Evolutionary conservation across 768 basidiomycete species (phyloP).

Genomic region (Coprinopsis marcescibilis): DNA sequence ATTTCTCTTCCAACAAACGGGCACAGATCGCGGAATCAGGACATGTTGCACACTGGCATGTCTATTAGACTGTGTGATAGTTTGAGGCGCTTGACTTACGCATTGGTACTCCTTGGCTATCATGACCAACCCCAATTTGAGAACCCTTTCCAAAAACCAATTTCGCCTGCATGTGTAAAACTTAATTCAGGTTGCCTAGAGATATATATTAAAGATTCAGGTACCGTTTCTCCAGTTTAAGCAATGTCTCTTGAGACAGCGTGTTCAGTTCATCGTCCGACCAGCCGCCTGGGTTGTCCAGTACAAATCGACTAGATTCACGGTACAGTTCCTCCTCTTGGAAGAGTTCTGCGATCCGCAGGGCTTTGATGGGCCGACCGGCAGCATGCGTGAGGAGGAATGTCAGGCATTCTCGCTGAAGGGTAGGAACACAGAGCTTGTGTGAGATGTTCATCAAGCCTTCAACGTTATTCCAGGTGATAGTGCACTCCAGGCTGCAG

Average conservation of each 20-base stretch:
- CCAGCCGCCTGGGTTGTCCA: slow-evolving; percentile 90
- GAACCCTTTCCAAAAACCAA: slow-evolving; percentile 92
- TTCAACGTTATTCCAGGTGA: slow-evolving; percentile 94
- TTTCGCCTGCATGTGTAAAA: slow-evolving; percentile 41
- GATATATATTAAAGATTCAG: slow-evolving; percentile 13
- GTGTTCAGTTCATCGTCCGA: slow-evolving; percentile 75
- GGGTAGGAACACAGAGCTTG: slow-evolving; percentile 77
- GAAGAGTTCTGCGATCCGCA: slow-evolving; percentile 88
- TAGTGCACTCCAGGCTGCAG: slow-evolving; percentile 77
- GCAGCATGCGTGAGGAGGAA: slow-evolving; percentile 92
- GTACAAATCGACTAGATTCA: slow-evolving; percentile 85
- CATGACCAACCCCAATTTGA: slow-evolving; percentile 83
- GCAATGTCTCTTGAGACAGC: slow-evolving; percentile 72
- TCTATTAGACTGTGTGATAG: too few relatives aligned
- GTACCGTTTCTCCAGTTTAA: slow-evolving; percentile 86
- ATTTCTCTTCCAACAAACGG: slow-evolving; percentile 85
- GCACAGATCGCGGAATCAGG: slow-evolving; percentile 79
- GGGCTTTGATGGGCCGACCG: slow-evolving; percentile 86
- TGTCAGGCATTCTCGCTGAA: slow-evolving; percentile 76
- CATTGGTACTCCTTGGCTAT: slow-evolving; percentile 96
- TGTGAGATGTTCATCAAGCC: slow-evolving; percentile 86
- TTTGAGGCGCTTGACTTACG: too few relatives aligned
- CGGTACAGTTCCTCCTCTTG: slow-evolving; percentile 87
- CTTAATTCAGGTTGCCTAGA: neutral
- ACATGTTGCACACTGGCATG: slow-evolving; percentile 82